Percentiles rank a stretch among this genome's conserved stretches.
Conservation (phyloP, 768 basidiomycete species). For the Dacryopinax spathularia region DNA sequence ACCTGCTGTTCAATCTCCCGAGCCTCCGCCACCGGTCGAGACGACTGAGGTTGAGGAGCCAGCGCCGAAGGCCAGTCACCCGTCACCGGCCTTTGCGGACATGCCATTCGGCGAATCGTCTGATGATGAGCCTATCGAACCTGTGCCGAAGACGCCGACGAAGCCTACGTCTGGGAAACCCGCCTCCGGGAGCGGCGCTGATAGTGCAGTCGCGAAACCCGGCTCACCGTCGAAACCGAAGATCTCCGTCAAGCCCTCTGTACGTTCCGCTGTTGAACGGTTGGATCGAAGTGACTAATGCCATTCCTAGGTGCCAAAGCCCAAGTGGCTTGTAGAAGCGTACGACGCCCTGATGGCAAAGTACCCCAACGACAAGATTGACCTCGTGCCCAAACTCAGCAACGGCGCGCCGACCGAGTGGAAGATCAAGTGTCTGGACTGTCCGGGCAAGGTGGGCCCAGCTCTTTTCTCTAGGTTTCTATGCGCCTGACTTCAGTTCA, state of each 20-base stretch:
- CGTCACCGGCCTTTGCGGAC: background rate
- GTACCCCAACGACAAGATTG: constrained; percentile 74
- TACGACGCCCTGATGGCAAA: constrained; percentile 50
- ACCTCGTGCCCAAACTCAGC: constrained; percentile 48
- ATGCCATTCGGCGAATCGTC: background rate
- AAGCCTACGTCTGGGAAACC: background rate
- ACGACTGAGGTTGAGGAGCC: background rate
- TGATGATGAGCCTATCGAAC: background rate
- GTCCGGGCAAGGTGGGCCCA: constrained; percentile 72
- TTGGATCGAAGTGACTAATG: too few relatives aligned
- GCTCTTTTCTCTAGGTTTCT: background rate
- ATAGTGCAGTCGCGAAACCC: constrained; percentile 27
- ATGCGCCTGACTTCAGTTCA: constrained; percentile 20
- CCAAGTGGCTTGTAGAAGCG: constrained; percentile 58
- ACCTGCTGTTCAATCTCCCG: background rate
- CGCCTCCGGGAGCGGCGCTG: background rate
- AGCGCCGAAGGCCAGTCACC: background rate
- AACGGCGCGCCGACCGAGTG: constrained; percentile 52
- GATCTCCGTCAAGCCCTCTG: background rate
- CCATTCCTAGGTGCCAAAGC: constrained; percentile 30
- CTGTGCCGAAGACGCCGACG: constrained; percentile 5
- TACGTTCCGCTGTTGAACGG: background rate
- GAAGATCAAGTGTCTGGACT: constrained; percentile 82
- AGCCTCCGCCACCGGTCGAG: background rate
- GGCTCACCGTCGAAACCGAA: background rate